phyloP scores from a whole-genome alignment of 2,329 filamentous ascomycete genomes.

The Bipolaris oryzae region DNA sequence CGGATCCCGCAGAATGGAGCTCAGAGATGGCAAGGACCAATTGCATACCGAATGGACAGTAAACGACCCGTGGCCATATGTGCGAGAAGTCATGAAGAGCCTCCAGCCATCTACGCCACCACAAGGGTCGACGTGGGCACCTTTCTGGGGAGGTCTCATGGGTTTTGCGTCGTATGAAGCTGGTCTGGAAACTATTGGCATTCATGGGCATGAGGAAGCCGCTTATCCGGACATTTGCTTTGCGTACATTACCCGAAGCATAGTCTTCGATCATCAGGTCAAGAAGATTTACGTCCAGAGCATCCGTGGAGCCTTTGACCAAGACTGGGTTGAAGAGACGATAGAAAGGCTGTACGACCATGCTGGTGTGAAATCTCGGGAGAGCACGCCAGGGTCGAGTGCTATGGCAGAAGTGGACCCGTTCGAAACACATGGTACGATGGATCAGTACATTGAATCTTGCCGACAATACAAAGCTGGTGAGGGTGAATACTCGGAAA shows the following conservation, averaged over 20 bases:
- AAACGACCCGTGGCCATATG: constrained; percentile 47
- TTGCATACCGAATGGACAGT: constrained; percentile 36
- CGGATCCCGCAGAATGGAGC: constrained; percentile 32
- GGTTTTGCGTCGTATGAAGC: constrained; percentile 87
- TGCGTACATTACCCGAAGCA: constrained; percentile 75
- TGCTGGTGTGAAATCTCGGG: constrained; percentile 35
- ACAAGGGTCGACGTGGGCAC: constrained; percentile 45
- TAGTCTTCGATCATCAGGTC: constrained; percentile 75
- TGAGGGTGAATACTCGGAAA: constrained; percentile 62
- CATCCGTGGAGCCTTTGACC: constrained; percentile 55
- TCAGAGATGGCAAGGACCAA: constrained; percentile 37
- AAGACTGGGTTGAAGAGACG: constrained; percentile 55
- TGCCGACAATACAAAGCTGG: constrained; percentile 22
- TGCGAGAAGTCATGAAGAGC: constrained; percentile 48
- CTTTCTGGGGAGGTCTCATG: constrained; percentile 84
- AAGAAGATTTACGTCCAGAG: constrained; percentile 70
- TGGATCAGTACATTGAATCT: constrained; percentile 37
- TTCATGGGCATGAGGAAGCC: constrained; percentile 51
- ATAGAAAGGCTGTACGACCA: constrained; percentile 39
- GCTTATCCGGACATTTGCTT: constrained; percentile 71
- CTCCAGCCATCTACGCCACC: constrained; percentile 40
- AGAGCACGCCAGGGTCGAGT: constrained; percentile 38
- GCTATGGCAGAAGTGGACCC: constrained; percentile 34
- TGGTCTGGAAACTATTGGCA: constrained; percentile 67
- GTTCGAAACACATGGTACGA: constrained; percentile 37